A percentile compares a stretch with the other conserved stretches of the same genome.
These are phyloP conservation scores for Blastocladiella britannica DNA, from an alignment of 192 early-diverging fungal genomes.

Conservation along the genomic window DNA sequence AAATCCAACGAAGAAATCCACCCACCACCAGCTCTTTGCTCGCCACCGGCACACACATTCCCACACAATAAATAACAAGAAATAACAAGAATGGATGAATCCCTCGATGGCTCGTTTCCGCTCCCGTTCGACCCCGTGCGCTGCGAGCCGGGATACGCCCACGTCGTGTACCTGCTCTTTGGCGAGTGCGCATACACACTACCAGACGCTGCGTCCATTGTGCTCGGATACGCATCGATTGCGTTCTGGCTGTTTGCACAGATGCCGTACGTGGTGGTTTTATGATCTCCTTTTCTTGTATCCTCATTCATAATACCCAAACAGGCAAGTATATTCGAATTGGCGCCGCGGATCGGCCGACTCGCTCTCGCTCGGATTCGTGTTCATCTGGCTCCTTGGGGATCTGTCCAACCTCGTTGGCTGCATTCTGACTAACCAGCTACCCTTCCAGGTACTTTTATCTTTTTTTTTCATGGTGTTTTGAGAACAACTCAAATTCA, in stretches of 20 bases:
- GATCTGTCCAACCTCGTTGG: neutral
- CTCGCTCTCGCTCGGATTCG: neutral
- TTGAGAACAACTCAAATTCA: too few species aligned
- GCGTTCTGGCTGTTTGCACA: neutral
- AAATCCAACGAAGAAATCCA: too few species aligned
- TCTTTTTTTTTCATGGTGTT: too few species aligned
- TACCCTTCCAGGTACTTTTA: neutral
- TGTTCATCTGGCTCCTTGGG: neutral
- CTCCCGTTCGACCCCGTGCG: too few species aligned
- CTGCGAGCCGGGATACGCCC: too few species aligned
- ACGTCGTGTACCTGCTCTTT: slow-evolving; percentile 1
- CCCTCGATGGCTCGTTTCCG: too few species aligned
- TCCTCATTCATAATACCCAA: neutral
- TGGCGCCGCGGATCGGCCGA: neutral
- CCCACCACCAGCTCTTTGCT: too few species aligned
- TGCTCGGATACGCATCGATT: neutral
- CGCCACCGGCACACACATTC: too few species aligned
- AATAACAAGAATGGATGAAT: too few species aligned
- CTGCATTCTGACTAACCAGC: neutral
- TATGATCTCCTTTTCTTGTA: too few species aligned
- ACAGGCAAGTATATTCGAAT: neutral
- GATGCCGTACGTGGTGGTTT: neutral
- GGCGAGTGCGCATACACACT: neutral
- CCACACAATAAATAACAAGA: too few species aligned
- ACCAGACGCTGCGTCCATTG: neutral